phyloP scores from a whole-genome alignment of 768 basidiomycete genomes.

The Panaeolus cyanescens region DNA sequence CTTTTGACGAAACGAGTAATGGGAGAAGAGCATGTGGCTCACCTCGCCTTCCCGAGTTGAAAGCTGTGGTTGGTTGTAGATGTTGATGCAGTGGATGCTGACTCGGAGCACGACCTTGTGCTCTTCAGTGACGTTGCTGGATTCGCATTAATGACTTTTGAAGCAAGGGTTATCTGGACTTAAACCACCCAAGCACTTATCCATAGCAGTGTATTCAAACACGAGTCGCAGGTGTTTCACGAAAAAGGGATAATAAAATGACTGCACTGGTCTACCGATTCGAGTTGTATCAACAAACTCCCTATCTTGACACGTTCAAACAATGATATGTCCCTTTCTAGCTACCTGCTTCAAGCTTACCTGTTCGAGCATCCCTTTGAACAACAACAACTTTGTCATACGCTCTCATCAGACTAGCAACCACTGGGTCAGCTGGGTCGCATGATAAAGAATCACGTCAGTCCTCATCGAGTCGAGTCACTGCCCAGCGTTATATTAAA shows the following conservation, averaged over 20 bases:
- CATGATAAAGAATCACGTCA: conserved; percentile 1
- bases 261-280: background rate
- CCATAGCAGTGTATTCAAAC: background rate
- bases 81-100: background rate
- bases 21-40: background rate
- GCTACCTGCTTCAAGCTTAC: background rate
- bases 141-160: background rate
- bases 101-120: background rate
- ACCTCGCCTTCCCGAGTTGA: background rate
- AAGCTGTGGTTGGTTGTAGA: background rate
- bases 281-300: background rate
- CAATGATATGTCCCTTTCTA: background rate
- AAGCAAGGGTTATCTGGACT: background rate
- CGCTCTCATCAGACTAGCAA: background rate
- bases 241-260: background rate
- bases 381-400: background rate
- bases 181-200: background rate
- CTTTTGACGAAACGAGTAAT: background rate
- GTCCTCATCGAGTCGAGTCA: background rate
- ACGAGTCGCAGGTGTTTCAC: background rate
- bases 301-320: background rate
- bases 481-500: background rate
- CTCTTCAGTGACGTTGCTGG: too few species aligned
- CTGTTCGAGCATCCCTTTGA: background rate
- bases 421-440: background rate